A percentile compares a stretch with the other conserved stretches of the same genome.
These are phyloP conservation scores for Kwoniella shivajii DNA, from an alignment of 1,284 basidiomycete species.

Conservation along the genomic window DNA sequence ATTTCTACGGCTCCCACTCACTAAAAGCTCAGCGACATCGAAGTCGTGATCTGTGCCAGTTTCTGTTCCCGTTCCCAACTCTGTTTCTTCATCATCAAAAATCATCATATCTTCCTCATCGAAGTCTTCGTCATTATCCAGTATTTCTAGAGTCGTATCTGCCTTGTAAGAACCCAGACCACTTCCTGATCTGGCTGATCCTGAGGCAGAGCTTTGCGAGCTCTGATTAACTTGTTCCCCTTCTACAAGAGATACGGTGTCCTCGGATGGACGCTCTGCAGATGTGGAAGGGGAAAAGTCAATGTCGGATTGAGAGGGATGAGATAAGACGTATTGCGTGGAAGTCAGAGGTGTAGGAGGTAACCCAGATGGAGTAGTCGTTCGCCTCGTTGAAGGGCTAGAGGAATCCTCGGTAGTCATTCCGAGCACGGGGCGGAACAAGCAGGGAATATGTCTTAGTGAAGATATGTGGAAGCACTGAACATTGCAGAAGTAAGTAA, in stretches of 20 bases:
- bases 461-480: too few species aligned
- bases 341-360: slow-evolving; percentile 1
- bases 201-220: not conserved
- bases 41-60: slow-evolving; percentile 14
- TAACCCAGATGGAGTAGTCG: not conserved
- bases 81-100: slow-evolving; percentile 3
- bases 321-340: slow-evolving; percentile 4
- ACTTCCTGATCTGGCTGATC: slow-evolving; percentile 4
- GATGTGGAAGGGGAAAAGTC: not conserved
- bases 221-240: not conserved
- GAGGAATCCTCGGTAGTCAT: not conserved
- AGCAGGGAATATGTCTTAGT: too few species aligned
- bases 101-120: slow-evolving; percentile 18
- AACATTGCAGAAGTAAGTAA: too few species aligned
- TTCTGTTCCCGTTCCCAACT: slow-evolving; percentile 1
- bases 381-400: not conserved
- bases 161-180: slow-evolving; percentile 12
- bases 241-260: not conserved
- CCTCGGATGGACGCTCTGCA: not conserved
- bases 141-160: slow-evolving; percentile 24
- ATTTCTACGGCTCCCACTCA: slow-evolving; percentile 8
- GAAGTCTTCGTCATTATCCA: slow-evolving; percentile 28
- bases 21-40: slow-evolving; percentile 30
- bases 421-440: too few species aligned
- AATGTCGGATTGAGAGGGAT: not conserved